Evolutionary conservation across 306 rosid species (phyloP).

Genomic region (Cajanus cajan): DNA sequence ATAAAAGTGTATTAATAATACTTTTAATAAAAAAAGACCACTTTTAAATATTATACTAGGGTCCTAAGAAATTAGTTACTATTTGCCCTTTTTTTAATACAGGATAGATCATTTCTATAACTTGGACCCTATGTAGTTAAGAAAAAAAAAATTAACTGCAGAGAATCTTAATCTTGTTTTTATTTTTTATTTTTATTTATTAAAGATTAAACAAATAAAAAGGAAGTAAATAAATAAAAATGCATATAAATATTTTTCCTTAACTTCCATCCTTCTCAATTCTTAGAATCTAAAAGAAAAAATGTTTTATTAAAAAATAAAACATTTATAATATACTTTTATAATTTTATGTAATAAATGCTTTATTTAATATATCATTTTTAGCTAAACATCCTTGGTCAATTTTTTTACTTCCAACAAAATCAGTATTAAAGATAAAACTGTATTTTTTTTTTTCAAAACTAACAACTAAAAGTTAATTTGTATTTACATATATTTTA

Average conservation of each 20-base stretch:
- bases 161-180: too few relatives aligned
- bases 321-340: background rate
- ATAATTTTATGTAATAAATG: background rate
- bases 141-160: too few relatives aligned
- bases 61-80: background rate
- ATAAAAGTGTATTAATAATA: background rate
- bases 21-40: background rate
- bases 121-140: too few relatives aligned
- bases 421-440: background rate
- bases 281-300: background rate
- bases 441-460: too few relatives aligned
- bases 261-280: too few relatives aligned
- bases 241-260: too few relatives aligned
- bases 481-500: too few relatives aligned
- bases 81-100: background rate
- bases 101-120: background rate
- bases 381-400: background rate
- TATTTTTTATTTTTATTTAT: too few relatives aligned
- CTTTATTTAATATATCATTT: background rate
- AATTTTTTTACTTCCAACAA: background rate
- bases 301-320: background rate
- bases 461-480: too few relatives aligned
- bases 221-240: too few relatives aligned
- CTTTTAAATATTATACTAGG: background rate
- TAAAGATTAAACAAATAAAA: too few relatives aligned